phyloP scores from a whole-genome alignment of 2,329 filamentous ascomycete genomes.

The Nannizziopsis arthrosporioides region DNA sequence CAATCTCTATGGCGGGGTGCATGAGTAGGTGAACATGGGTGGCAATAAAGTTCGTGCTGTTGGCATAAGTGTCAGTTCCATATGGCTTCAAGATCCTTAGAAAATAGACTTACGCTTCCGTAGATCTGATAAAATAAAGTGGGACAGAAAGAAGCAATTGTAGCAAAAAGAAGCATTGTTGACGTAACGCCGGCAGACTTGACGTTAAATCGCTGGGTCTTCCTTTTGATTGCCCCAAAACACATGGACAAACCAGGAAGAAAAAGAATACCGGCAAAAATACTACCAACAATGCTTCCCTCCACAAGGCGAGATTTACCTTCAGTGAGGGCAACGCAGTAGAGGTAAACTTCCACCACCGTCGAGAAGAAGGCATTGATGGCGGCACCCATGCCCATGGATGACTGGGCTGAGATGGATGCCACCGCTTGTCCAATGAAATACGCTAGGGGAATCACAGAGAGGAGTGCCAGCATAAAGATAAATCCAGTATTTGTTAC shows the following conservation, averaged over 20 bases:
- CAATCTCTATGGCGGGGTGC: constrained; percentile 51
- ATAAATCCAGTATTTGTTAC: constrained; percentile 76
- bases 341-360: constrained; percentile 92
- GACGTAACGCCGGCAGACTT: constrained; percentile 92
- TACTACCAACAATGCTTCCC: constrained; percentile 93
- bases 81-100: neutral
- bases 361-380: constrained; percentile 99
- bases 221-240: constrained; percentile 92
- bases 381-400: constrained; percentile 92
- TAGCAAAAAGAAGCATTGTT: constrained; percentile 93
- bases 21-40: constrained; percentile 41
- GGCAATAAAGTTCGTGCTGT: constrained; percentile 82
- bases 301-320: constrained; percentile 90
- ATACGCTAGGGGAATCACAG: constrained; percentile 92
- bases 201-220: constrained; percentile 96
- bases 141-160: constrained; percentile 88
- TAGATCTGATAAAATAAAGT: constrained; percentile 98
- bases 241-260: constrained; percentile 95
- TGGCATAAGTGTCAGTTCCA: constrained; percentile 25
- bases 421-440: constrained; percentile 98
- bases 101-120: constrained; percentile 54
- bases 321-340: constrained; percentile 84
- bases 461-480: constrained; percentile 71
- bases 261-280: constrained; percentile 92
- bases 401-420: constrained; percentile 95